Base-by-base conservation (phyloP, 2,329 filamentous ascomycete species). In the Venturia carpophila region DNA sequence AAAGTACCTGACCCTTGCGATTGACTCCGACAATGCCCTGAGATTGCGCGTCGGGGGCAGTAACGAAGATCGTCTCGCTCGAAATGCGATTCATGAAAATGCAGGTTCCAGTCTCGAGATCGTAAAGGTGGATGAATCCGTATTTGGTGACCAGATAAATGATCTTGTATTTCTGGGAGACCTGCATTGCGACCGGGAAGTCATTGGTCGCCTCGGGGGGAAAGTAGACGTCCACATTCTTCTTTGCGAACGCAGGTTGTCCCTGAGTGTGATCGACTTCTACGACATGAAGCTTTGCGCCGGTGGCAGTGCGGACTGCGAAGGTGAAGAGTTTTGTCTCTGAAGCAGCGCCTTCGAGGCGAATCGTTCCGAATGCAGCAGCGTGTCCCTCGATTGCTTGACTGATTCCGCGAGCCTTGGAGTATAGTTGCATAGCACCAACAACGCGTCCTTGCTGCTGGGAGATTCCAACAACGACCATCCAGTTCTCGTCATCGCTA, bases 51-150 rank as follows among this genome's bases (percentile, higher is more conserved):
- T 99, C 94, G 43, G 87, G 80, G 60, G 91, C 89, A 24, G 92
- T 97, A 34, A 93, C 95, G 80, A 99, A 99, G 75, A 99, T 97
- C 34, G 94, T 99, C 75, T 99, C 94, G 81, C 92, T 96, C 42
- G 94, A 99, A 73, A 99, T 99, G 71, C 95, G 89, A 83, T 99
- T 99, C 92, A 99, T 95, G 84, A 97, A 99, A 75, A 99, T 94
- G 75, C 91, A 95, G 15, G 89, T 90, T 66, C 91, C 95, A 9
- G 90, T 94, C 81, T 99, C 95, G 66, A 99, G 86, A 73, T 99
- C 95, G 79, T 99, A 97, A 30, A 99, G 85, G 78, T 99, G 94
- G 72, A 99, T 97, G 79, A 97, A 99, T 64, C 94, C 94, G 73
- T 97, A 99, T 78, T 99, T 99, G 66, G 94, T 99, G 68, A 99